Evolutionary conservation across 495 filamentous ascomycete genomes (phyloP).

Genomic region (Penicillium roqueforti): DNA sequence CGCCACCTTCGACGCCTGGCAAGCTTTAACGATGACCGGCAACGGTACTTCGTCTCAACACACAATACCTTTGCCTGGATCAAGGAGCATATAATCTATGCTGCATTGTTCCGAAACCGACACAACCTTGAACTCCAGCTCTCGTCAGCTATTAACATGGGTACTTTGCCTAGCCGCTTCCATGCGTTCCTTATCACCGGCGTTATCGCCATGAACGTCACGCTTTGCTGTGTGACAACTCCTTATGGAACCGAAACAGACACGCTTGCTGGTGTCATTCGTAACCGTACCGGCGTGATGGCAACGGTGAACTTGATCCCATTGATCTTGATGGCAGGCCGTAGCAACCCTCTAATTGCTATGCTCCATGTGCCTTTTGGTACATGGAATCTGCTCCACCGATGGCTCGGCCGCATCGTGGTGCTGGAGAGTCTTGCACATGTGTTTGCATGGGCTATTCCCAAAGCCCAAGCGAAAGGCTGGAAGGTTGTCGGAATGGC

Average conservation of each 20-base stretch:
- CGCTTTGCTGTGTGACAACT: conserved; percentile 70
- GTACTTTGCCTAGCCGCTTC: conserved; percentile 79
- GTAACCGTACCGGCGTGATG: conserved; percentile 72
- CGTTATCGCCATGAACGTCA: conserved; percentile 74
- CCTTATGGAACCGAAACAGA: conserved; percentile 45
- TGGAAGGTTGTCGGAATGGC: conserved; percentile 54
- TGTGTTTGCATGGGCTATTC: conserved; percentile 59
- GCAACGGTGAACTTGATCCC: conserved; percentile 78
- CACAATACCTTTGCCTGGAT: conserved; percentile 53
- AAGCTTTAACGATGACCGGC: conserved; percentile 66
- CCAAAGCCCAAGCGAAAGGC: conserved; percentile 60
- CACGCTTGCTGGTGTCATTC: conserved; percentile 51
- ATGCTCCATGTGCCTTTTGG: conserved; percentile 67
- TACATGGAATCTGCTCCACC: conserved; percentile 75
- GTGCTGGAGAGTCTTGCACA: conserved; percentile 61
- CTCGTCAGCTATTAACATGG: conserved; percentile 73
- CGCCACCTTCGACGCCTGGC: conserved; percentile 70
- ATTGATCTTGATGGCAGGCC: conserved; percentile 59
- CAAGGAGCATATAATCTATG: conserved; percentile 79
- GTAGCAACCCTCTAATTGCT: conserved; percentile 66
- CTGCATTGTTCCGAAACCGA: conserved; percentile 73
- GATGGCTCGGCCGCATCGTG: conserved; percentile 75
- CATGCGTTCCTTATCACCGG: conserved; percentile 67
- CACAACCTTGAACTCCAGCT: conserved; percentile 85
- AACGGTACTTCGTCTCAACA: conserved; percentile 55